Evolutionary conservation across 306 rosid genomes (phyloP), one percentile per base, ranked within the genome.

Genomic region (Prunus kanzakura): DNA sequence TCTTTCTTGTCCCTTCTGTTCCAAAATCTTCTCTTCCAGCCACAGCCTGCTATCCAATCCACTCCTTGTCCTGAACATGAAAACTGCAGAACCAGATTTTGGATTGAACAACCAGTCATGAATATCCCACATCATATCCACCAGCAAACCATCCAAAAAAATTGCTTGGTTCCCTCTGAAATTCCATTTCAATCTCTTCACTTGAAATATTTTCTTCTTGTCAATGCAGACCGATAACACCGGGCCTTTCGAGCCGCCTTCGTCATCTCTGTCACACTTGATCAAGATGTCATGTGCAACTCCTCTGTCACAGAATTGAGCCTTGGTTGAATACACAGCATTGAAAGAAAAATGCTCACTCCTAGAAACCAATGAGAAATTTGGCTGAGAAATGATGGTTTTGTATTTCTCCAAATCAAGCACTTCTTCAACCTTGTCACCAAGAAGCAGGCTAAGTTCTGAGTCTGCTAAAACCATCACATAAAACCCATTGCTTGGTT

Each of bases 121-220:
- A 57, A 96, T 84, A 45, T 96, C 99, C 99, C 99, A 96, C 99
- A 96, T 86, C 90, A 96, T 75, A 51, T 96, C 99, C 43, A 96
- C 97, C 49, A 96, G 52, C 80, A 90, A 81, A 25, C 98, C 99
- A 67, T 96, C 96, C 20, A 92, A 80, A 65, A 96, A 96, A 3
- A 93, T 84, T 2, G 94, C 86, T 46, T 91, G 97, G 75, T 96
- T 96, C 76, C 99, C 99, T 19, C 99, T 87, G 78, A 96, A 96
- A 79, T 96, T 96, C 99, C 97, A 93, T 82, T 80, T 85, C 79
- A 93, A 75, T 73, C 94, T 86, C 82, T 82, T 91, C 63, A 88
- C 97, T 78, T 92, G 72, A 14, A 96, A 93, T 13, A 91, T 62
- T 18, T 32, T 84, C 80, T 86, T 91, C 80, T 84, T 84, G 55